These are phyloP conservation scores for Firmiana major DNA, from an alignment of 345 rosid genomes.

Conservation along the genomic window DNA sequence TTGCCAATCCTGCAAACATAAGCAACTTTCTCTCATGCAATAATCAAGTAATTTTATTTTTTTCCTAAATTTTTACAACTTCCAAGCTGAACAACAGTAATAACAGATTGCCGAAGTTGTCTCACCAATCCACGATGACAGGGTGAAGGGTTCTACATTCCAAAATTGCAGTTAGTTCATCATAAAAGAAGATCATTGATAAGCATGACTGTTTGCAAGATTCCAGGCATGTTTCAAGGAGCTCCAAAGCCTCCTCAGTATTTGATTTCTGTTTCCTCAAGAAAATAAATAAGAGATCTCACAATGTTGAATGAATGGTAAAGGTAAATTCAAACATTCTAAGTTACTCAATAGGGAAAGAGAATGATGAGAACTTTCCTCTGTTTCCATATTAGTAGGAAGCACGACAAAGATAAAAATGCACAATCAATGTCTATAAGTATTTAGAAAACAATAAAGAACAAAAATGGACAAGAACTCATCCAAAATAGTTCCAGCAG, in stretches of 20 bases:
- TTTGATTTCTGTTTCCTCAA: constrained; percentile 47
- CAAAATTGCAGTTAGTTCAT: constrained; percentile 59
- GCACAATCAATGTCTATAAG: too few relatives aligned
- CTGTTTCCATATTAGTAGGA: too few relatives aligned
- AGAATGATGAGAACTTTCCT: too few relatives aligned
- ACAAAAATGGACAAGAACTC: too few relatives aligned
- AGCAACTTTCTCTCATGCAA: constrained; percentile 8
- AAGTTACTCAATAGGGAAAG: background rate
- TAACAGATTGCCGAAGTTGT: constrained; percentile 11
- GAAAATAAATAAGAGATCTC: constrained; percentile 6
- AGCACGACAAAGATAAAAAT: too few relatives aligned
- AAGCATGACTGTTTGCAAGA: constrained; percentile 62
- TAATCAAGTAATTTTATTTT: background rate
- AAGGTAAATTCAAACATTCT: constrained; percentile 4
- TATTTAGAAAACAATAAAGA: too few relatives aligned
- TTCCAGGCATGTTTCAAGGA: constrained; percentile 59
- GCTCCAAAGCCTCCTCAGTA: constrained; percentile 71
- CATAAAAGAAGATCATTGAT: constrained; percentile 60
- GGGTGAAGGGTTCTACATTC: constrained; percentile 56
- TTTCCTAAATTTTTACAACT: constrained; percentile 13
- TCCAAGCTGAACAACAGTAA: constrained; percentile 16
- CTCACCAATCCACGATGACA: constrained; percentile 72
- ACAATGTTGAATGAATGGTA: constrained; percentile 10
- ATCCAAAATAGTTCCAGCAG: too few relatives aligned
- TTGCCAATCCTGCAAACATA: constrained; percentile 55